Evolutionary conservation across 2,329 filamentous ascomycete genomes (phyloP), one percentile per base, ranked within the genome.

Genomic region (Colletotrichum lentis): DNA sequence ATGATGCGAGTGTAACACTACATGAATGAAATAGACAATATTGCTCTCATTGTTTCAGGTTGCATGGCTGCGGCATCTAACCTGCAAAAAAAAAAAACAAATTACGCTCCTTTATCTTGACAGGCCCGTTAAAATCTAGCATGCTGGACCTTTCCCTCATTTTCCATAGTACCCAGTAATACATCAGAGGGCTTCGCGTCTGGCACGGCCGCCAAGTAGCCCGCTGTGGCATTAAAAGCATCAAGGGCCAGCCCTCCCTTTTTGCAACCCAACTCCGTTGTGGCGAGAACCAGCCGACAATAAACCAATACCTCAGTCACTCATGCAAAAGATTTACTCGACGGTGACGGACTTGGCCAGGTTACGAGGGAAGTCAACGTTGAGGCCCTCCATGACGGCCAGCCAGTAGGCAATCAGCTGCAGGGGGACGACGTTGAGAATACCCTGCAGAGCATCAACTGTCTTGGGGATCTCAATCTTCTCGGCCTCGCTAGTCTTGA

Each of bases 391-490:
- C 73, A 91, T 91, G 75, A 99, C 95, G 62, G 96, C 96, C 72
- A 99, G 89, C 95, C 96, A 98, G 88, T 99, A 99, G 69, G 96
- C 93, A 84, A 99, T 97, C 75, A 99, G 87, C 85, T 99, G 96
- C 76, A 99, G 87, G 60, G 96, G 96, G 74, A 99, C 93, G 76
- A 99, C 96, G 82, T 99, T 99, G 77, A 99, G 88, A 74, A 99
- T 90, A 80, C 96, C 96, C 85, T 99, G 96, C 67, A 99, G 88
- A 75, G 91, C 92, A 78, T 99, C 96, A 69, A 97, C 94, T 7
- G 95, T 98, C 86, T 92, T 91, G 74, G 96, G 96, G 69, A 99
- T 93, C 85, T 97, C 94, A 73, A 99, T 98, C 86, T 95, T 97
- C 85, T 97, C 93, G 47, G 94, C 96, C 83, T 95, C 91, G 72